Percentiles rank a stretch among this genome's conserved stretches.
These are phyloP conservation scores for Striga asiatica DNA, from an alignment of 257 asterid species.

Conservation along the genomic window DNA sequence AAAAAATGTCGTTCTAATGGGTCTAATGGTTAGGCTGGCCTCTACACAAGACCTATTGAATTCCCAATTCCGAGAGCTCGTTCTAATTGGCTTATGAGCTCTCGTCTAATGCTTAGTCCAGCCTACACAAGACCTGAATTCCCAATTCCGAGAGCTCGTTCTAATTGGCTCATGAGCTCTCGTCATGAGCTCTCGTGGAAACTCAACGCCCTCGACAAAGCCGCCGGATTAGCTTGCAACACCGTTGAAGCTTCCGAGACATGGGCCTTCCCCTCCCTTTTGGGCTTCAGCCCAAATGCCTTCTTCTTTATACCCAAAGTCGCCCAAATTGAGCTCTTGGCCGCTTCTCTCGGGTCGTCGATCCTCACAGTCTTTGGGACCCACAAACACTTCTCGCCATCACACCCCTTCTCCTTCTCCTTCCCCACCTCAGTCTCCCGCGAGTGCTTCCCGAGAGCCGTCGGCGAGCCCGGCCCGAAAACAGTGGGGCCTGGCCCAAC, in stretches of 20 bases:
- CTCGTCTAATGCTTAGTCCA: no score
- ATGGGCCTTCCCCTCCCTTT: not conserved
- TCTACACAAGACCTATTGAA: no score
- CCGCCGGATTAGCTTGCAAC: not conserved
- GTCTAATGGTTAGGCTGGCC: no score
- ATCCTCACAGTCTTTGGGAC: constrained; percentile 48
- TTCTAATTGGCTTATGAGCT: no score
- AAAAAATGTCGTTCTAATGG: no score
- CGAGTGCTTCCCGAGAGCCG: constrained; percentile 25
- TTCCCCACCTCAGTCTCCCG: constrained; percentile 14
- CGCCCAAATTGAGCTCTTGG: constrained; percentile 63
- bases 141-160: no score
- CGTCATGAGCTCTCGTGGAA: not conserved
- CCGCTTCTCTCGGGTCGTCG: constrained; percentile 56
- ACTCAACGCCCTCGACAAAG: not conserved
- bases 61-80: no score
- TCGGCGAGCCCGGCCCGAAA: not conserved
- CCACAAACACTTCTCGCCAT: not conserved
- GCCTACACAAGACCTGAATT: no score
- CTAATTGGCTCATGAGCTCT: no score
- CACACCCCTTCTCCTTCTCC: not conserved
- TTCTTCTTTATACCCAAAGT: constrained; percentile 23
- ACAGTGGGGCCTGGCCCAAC: not conserved
- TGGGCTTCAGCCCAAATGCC: not conserved
- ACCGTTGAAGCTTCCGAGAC: not conserved